Evolutionary conservation across 2,329 filamentous ascomycete species (phyloP).

Genomic region (Epichloe scottii): DNA sequence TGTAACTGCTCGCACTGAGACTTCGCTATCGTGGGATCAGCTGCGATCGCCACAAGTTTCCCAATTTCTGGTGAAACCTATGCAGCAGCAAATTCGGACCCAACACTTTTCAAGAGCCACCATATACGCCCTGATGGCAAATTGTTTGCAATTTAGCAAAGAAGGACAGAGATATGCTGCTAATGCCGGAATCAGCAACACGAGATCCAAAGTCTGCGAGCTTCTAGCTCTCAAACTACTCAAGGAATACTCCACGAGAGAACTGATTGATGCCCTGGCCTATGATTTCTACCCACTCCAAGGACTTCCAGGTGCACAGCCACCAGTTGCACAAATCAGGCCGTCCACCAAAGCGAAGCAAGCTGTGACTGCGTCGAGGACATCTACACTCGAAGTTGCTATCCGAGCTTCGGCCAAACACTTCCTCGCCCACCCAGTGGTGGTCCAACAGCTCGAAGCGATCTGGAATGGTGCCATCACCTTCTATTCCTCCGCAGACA

Average conservation of each 20-base stretch:
- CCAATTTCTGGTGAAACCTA: constrained; percentile 89
- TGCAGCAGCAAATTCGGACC: constrained; percentile 75
- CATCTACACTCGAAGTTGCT: constrained; percentile 84
- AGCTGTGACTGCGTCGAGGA: constrained; percentile 53
- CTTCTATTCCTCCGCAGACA: constrained; percentile 82
- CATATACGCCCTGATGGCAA: constrained; percentile 82
- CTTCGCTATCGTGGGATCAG: constrained; percentile 88
- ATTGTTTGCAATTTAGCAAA: constrained; percentile 85
- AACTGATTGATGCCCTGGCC: constrained; percentile 85
- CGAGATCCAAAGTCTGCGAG: constrained; percentile 80
- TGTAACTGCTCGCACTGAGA: constrained; percentile 76
- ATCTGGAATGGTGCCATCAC: constrained; percentile 96
- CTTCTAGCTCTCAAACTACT: constrained; percentile 79
- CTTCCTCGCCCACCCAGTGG: constrained; percentile 80
- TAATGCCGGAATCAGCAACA: constrained; percentile 72
- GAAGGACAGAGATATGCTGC: constrained; percentile 72
- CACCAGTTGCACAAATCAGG: constrained; percentile 20
- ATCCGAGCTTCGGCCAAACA: constrained; percentile 88
- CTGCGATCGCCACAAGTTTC: constrained; percentile 90
- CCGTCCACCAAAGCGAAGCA: constrained; percentile 29
- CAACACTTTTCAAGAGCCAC: constrained; percentile 79
- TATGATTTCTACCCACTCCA: constrained; percentile 93
- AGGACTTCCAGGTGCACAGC: constrained; percentile 47
- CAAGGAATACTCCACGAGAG: constrained; percentile 78
- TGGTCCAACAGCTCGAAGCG: constrained; percentile 88